A percentile compares a stretch with the other conserved stretches of the same genome.
phyloP scores from a whole-genome alignment of 345 rosid genomes.

The Eucalyptus cloeziana region DNA sequence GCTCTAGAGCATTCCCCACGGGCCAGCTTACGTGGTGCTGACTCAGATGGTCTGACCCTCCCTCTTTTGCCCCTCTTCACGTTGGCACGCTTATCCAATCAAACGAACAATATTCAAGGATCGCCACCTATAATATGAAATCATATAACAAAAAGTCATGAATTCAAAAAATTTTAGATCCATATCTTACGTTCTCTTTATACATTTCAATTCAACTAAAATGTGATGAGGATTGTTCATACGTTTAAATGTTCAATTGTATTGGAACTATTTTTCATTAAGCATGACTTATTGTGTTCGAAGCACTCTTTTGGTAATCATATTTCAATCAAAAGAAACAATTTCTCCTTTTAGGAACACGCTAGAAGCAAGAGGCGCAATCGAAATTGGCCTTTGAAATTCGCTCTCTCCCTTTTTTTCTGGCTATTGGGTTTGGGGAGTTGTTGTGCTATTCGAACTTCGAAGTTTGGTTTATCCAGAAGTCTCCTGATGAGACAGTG shows the following conservation, averaged over 20 bases:
- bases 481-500: background rate
- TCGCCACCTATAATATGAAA: background rate
- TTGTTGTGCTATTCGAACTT: background rate
- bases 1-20: background rate
- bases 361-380: background rate
- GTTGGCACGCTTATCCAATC: background rate
- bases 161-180: background rate
- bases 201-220: background rate
- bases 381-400: background rate
- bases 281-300: background rate
- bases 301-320: background rate
- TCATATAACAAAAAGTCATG: rapidly evolving
- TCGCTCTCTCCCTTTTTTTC: background rate
- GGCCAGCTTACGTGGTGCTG: background rate
- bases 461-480: background rate
- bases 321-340: background rate
- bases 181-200: rapidly evolving
- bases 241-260: background rate
- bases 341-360: background rate
- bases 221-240: rapidly evolving
- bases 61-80: background rate
- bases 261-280: rapidly evolving
- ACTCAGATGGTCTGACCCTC: background rate
- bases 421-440: background rate
- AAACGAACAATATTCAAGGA: background rate